Conservation (phyloP, 176 grass and related monocot genomes). For the Tillandsia fasciculata region DNA sequence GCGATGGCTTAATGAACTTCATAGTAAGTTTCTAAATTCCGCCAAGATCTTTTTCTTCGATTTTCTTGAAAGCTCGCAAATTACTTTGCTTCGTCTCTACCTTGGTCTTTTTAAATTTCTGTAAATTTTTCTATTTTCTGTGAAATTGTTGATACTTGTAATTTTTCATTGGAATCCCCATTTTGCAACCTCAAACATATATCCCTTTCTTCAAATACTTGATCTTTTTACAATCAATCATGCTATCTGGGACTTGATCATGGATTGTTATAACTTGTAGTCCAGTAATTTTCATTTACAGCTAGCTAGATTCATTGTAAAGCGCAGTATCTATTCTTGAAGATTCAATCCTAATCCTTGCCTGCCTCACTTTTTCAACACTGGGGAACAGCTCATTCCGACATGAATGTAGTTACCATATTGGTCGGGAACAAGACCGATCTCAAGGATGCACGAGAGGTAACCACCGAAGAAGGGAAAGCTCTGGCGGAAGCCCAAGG, state of each 20-base stretch:
- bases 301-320: too few relatives aligned
- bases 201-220: too few relatives aligned
- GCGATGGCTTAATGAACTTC: slow-evolving; percentile 59
- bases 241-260: too few relatives aligned
- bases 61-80: background rate
- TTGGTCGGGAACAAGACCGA: slow-evolving; percentile 76
- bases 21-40: slow-evolving; percentile 26
- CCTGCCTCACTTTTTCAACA: slow-evolving; percentile 14
- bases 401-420: slow-evolving; percentile 84
- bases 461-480: slow-evolving; percentile 64
- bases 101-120: background rate
- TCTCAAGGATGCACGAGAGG: slow-evolving; percentile 51
- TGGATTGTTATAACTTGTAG: too few relatives aligned
- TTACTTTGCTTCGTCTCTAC: background rate
- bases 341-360: background rate
- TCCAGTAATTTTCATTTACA: too few relatives aligned
- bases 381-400: slow-evolving; percentile 45
- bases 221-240: too few relatives aligned
- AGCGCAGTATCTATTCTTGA: background rate
- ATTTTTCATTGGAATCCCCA: too few relatives aligned
- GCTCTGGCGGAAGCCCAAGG: slow-evolving; percentile 50
- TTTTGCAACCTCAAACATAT: too few relatives aligned
- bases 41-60: background rate
- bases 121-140: background rate
- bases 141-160: too few relatives aligned